A percentile compares a stretch with the other conserved stretches of the same genome.
These are phyloP conservation scores for Penicillium angulare DNA, from an alignment of 495 filamentous ascomycete species.

Conservation along the genomic window DNA sequence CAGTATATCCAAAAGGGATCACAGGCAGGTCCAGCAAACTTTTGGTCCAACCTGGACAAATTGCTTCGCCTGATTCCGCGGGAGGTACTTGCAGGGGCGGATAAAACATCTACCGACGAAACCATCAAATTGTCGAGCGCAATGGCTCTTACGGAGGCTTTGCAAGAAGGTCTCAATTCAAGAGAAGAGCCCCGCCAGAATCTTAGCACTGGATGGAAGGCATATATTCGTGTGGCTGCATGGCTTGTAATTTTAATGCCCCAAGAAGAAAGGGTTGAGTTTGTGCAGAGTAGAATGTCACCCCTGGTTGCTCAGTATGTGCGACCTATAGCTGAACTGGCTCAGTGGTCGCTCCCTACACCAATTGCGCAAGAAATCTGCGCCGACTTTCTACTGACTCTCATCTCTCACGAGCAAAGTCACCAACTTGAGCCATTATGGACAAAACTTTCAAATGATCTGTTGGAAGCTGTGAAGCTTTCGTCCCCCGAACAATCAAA, in stretches of 20 bases:
- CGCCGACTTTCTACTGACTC: slow-evolving; percentile 32
- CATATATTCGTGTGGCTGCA: slow-evolving; percentile 62
- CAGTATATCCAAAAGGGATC: slow-evolving; percentile 83
- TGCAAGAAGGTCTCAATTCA: slow-evolving; percentile 65
- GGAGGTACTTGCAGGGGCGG: slow-evolving; percentile 45
- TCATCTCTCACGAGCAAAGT: slow-evolving; percentile 24
- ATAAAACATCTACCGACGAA: slow-evolving; percentile 40
- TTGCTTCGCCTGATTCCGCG: slow-evolving; percentile 61
- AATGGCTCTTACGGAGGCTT: slow-evolving; percentile 53
- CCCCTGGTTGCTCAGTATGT: slow-evolving; percentile 62
- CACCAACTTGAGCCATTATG: slow-evolving; percentile 47
- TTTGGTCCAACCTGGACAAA: slow-evolving; percentile 65
- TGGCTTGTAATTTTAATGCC: slow-evolving; percentile 46
- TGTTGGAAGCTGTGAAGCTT: slow-evolving; percentile 62
- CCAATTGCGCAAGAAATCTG: slow-evolving; percentile 39
- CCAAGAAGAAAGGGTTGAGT: slow-evolving; percentile 43
- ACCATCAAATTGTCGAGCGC: slow-evolving; percentile 25
- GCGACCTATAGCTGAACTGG: slow-evolving; percentile 37
- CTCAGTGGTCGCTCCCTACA: slow-evolving; percentile 50
- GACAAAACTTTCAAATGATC: slow-evolving; percentile 49
- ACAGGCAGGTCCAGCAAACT: slow-evolving; percentile 63
- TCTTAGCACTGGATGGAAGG: slow-evolving; percentile 63
- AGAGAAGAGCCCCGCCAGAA: slow-evolving; percentile 73
- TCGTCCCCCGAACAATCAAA: slow-evolving; percentile 78
- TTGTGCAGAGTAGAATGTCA: slow-evolving; percentile 49